These are phyloP conservation scores for Aspergillus tamarii DNA, from an alignment of 2,329 filamentous ascomycete species.

Conservation along the genomic window DNA sequence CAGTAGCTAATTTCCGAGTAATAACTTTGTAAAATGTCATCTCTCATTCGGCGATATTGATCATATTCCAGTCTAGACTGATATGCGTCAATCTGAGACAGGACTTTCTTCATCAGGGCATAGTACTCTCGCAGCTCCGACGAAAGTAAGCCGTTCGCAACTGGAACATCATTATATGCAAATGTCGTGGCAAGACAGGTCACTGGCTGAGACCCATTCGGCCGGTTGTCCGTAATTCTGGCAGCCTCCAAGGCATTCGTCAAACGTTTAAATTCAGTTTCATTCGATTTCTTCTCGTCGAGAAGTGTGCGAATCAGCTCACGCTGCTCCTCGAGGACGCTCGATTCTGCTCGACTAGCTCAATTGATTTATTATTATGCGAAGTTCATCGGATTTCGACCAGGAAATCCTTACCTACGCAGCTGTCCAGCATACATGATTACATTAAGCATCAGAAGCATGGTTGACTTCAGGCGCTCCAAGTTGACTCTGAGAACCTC, in stretches of 20 bases:
- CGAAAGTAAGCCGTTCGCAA: too few relatives aligned
- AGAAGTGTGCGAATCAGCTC: background rate
- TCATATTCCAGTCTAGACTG: background rate
- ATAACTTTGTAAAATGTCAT: background rate
- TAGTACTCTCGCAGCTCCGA: background rate
- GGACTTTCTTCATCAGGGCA: background rate
- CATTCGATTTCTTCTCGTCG: background rate
- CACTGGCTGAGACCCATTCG: background rate
- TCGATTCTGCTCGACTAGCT: background rate
- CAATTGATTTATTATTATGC: background rate
- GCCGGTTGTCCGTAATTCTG: background rate
- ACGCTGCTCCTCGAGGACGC: background rate
- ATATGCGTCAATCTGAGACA: background rate
- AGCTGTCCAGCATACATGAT: background rate
- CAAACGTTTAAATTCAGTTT: background rate
- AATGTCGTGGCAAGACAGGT: background rate
- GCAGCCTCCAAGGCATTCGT: background rate
- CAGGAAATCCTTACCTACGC: background rate
- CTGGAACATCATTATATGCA: background rate
- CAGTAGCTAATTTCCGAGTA: background rate
- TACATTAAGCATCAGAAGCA: background rate
- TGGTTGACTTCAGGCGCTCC: background rate
- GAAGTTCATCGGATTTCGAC: background rate
- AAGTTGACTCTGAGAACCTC: background rate
- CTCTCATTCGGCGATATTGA: background rate